Conservation (phyloP, 345 rosid genomes). For the Citrus medica region DNA sequence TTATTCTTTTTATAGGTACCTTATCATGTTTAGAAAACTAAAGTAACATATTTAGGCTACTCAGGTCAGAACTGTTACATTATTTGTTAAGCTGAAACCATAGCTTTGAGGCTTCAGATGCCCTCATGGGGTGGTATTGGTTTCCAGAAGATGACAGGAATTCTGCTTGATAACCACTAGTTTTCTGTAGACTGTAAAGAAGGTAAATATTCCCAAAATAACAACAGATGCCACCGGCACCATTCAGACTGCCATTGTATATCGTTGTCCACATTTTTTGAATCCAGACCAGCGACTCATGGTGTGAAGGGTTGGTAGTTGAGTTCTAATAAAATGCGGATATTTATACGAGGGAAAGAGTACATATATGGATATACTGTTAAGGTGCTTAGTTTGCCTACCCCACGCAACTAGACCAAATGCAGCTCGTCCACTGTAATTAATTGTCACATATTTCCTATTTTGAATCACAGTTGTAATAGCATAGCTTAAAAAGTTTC, state of each 20-base stretch:
- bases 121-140: background rate
- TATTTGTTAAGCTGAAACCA: background rate
- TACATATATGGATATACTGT: no score
- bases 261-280: background rate
- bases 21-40: no score
- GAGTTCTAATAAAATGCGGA: background rate
- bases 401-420: background rate
- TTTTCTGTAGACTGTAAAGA: background rate
- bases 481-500: background rate
- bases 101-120: background rate
- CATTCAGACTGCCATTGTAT: background rate
- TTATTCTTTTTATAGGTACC: no score
- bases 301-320: background rate
- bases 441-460: no score
- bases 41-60: no score
- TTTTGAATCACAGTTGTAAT: no score
- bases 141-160: no score
- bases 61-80: background rate
- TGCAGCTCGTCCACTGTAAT: no score
- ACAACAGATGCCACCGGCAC: background rate
- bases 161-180: background rate
- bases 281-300: no score
- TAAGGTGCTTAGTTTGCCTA: no score
- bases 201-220: background rate
- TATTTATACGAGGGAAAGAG: no score